Conservation (phyloP, 1,139 yeast genomes). For the Lodderomyces oxycetoniae region DNA sequence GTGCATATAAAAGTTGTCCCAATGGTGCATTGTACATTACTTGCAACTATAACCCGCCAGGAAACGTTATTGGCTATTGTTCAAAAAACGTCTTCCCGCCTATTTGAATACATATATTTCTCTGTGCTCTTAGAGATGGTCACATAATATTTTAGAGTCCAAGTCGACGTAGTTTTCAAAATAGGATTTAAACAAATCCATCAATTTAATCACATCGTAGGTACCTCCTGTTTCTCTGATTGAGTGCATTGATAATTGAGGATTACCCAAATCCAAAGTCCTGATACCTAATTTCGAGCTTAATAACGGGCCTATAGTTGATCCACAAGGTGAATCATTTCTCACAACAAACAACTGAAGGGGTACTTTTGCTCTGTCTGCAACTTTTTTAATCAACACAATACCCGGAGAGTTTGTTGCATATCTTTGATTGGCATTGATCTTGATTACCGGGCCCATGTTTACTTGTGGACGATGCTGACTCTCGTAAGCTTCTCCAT, state of each 20-base stretch:
- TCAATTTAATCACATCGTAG: slow-evolving; percentile 61
- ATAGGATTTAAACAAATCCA: slow-evolving; percentile 57
- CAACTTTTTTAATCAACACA: slow-evolving; percentile 69
- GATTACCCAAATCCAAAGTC: slow-evolving; percentile 89
- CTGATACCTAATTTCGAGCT: slow-evolving; percentile 86
- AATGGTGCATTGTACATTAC: slow-evolving; percentile 51
- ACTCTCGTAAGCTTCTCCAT: slow-evolving; percentile 67
- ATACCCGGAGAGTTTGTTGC: slow-evolving; percentile 92
- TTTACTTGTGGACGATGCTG: slow-evolving; percentile 78
- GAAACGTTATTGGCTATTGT: slow-evolving; percentile 47
- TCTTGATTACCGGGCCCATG: slow-evolving; percentile 86
- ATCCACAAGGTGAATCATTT: slow-evolving; percentile 92
- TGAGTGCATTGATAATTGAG: slow-evolving; percentile 93
- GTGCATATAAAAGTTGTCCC: slow-evolving; percentile 50
- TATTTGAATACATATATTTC: not conserved
- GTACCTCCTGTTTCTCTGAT: slow-evolving; percentile 92
- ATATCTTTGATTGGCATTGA: slow-evolving; percentile 93
- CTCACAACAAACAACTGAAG: slow-evolving; percentile 82
- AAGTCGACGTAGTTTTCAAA: slow-evolving; percentile 39
- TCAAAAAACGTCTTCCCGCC: slow-evolving; percentile 26
- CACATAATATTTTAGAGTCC: slow-evolving; percentile 28
- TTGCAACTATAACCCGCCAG: slow-evolving; percentile 59
- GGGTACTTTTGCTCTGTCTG: slow-evolving; percentile 61
- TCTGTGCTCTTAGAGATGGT: slow-evolving; percentile 13
- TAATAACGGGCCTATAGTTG: slow-evolving; percentile 93